These are phyloP conservation scores for Amanita rubescens DNA, from an alignment of 768 basidiomycete species.

Conservation along the genomic window DNA sequence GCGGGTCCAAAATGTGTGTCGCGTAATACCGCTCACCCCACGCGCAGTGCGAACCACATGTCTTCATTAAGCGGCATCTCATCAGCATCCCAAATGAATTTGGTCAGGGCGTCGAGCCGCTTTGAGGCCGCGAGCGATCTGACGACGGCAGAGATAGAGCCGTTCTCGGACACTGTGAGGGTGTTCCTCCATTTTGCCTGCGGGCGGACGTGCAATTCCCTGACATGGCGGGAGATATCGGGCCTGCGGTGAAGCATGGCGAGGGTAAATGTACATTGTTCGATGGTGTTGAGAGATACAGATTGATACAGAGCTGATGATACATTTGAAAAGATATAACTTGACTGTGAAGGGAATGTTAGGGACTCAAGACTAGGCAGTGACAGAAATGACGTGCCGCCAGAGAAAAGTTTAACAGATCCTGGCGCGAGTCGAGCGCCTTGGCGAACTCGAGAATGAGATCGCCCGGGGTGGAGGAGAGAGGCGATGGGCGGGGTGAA, in stretches of 20 bases:
- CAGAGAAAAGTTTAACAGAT: constrained; percentile 52
- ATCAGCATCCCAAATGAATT: constrained; percentile 68
- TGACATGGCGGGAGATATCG: constrained; percentile 61
- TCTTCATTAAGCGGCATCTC: constrained; percentile 60
- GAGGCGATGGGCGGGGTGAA: constrained; percentile 3
- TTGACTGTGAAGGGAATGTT: constrained; percentile 34
- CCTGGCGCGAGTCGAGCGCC: constrained; percentile 42
- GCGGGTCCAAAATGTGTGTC: background rate
- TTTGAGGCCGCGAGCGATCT: constrained; percentile 38
- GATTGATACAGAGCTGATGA: constrained; percentile 53
- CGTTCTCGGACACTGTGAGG: constrained; percentile 23
- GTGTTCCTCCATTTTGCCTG: constrained; percentile 19
- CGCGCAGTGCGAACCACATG: constrained; percentile 71
- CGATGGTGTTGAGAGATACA: constrained; percentile 44
- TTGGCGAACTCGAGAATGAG: constrained; percentile 59
- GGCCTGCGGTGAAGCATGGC: constrained; percentile 50
- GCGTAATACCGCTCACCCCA: constrained; percentile 37
- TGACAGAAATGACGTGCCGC: constrained; percentile 41
- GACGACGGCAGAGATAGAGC: constrained; percentile 44
- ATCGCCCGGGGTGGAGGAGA: constrained; percentile 41
- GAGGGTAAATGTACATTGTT: constrained; percentile 60
- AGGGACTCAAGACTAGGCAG: background rate
- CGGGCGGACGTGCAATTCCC: constrained; percentile 45
- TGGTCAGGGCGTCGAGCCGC: constrained; percentile 54
- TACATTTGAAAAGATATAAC: constrained; percentile 40